Base-by-base conservation (phyloP, 192 early-diverging fungal genomes). In the Podila minutissima region DNA sequence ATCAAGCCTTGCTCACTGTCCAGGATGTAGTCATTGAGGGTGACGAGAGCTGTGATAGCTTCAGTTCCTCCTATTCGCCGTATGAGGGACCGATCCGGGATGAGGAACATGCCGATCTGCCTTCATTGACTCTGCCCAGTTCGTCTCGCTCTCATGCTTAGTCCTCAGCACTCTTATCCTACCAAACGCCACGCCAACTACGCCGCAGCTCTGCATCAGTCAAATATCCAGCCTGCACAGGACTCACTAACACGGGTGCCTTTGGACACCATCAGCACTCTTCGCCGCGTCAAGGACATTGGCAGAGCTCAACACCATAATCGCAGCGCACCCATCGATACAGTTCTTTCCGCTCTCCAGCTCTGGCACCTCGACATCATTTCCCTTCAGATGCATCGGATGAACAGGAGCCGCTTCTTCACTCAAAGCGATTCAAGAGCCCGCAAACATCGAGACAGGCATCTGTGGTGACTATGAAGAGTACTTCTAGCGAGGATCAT, bases 161-260 rank as follows among this genome's bases (percentile, higher is more conserved):
- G 8, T 6, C 53, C n/a, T 12, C n/a, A 22, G 11, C 53, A 9
- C 53, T 55, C 19, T 2, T 55, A 0, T 55, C 53, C 53, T 55
- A 24, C 24, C 53, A 55, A 17, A 26, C 53, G 17, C 53, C 53
- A 53, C 59, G 59, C 26, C 59, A 17, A 13, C 29, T 31, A 3
- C 26, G 31, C 59, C 26, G 31, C 19, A 31, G 59, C 8, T 31
- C 31, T 2, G 59, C 12, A 33, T 61, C 59, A 13, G 9, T 26
- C 20, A 55, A 55, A 17, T 55, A 55, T 17, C 68, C 53, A 19
- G 49, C 33, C 12, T 28, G 20, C 5, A 15, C 69, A n/a, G 75
- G 75, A 35, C 46, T 78, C n/a, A 62, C 75, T 33, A 78, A 78
- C 51, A 78, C 75, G 22, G 75, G 75, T 58, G 70, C 75, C 9